Evolutionary conservation across 345 rosid genomes (phyloP).

Genomic region (Murraya paniculata): DNA sequence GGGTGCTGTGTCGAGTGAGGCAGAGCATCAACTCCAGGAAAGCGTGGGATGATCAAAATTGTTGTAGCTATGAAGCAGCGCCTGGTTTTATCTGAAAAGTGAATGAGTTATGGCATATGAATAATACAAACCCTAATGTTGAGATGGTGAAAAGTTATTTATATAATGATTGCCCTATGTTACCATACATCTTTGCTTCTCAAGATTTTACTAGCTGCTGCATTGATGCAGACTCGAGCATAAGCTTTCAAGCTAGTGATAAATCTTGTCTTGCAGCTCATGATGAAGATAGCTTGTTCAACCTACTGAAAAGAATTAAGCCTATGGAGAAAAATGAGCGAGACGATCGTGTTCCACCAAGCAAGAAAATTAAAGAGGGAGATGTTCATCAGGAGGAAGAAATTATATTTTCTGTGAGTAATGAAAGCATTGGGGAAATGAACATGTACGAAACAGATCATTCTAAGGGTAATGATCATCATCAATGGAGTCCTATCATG

Average conservation of each 20-base stretch:
- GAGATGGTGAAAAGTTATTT: slow-evolving; percentile 21
- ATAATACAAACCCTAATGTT: slow-evolving; percentile 4
- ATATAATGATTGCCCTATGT: slow-evolving; percentile 34
- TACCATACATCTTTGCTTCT: slow-evolving; percentile 39
- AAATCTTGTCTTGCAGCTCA: slow-evolving; percentile 15
- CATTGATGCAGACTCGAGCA: slow-evolving; percentile 20
- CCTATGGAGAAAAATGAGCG: neutral
- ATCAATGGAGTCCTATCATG: slow-evolving; percentile 21
- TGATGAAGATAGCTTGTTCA: slow-evolving; percentile 12
- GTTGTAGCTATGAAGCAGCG: slow-evolving; percentile 17
- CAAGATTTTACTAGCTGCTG: slow-evolving; percentile 18
- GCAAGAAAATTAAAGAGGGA: slow-evolving; percentile 22
- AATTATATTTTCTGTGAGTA: slow-evolving; percentile 5
- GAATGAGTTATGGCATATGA: slow-evolving; percentile 20
- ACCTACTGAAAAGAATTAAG: slow-evolving; percentile 29
- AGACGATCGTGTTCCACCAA: slow-evolving; percentile 6
- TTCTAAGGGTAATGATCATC: slow-evolving; percentile 14
- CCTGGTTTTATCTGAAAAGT: slow-evolving; percentile 9
- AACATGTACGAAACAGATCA: slow-evolving; percentile 16
- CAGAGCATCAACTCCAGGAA: slow-evolving; percentile 22
- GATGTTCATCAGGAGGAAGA: slow-evolving; percentile 6
- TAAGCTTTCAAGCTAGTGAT: slow-evolving; percentile 25
- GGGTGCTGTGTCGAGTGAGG: slow-evolving; percentile 59
- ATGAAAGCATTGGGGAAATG: slow-evolving; percentile 9
- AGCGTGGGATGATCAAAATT: slow-evolving; percentile 25